Conservation (phyloP, 2,329 filamentous ascomycete species). For the Fusarium avenaceum region DNA sequence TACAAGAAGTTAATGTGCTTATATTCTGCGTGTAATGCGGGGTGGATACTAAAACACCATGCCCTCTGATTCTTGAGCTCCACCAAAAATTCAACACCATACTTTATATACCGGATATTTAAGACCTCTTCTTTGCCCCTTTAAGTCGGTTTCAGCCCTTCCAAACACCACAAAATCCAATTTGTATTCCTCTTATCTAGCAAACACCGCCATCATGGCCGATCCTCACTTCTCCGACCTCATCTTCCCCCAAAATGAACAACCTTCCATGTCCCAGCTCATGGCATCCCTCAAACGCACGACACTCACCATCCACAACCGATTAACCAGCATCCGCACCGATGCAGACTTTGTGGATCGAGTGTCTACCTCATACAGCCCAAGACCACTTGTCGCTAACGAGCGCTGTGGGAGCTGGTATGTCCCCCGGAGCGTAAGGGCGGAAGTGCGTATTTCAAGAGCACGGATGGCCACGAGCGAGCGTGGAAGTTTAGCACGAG, state of each 20-base stretch:
- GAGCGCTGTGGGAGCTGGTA: conserved; percentile 98
- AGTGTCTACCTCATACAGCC: conserved; percentile 66
- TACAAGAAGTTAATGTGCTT: background rate
- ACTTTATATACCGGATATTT: background rate
- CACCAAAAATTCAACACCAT: conserved; percentile 41
- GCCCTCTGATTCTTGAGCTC: conserved; percentile 25
- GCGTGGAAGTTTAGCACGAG: conserved; percentile 92
- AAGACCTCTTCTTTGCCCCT: too few species aligned
- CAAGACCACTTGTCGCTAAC: conserved; percentile 85
- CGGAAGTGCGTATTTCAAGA: conserved; percentile 94
- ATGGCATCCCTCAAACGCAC: conserved; percentile 81
- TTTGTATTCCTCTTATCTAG: too few species aligned
- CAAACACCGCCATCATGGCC: conserved; percentile 31
- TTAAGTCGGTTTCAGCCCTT: background rate
- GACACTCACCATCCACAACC: conserved; percentile 83
- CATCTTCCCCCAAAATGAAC: conserved; percentile 67
- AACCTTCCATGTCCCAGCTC: conserved; percentile 78
- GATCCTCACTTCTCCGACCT: conserved; percentile 57
- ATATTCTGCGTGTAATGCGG: conserved; percentile 21
- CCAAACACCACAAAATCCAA: background rate
- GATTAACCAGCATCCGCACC: conserved; percentile 80
- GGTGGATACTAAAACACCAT: conserved; percentile 31
- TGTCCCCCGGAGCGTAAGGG: conserved; percentile 74
- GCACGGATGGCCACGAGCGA: conserved; percentile 92
- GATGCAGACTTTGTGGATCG: conserved; percentile 81